A percentile compares a stretch with the other conserved stretches of the same genome.
Evolutionary conservation across 2,329 filamentous ascomycete species (phyloP).

Genomic region (Venturia carpophila): DNA sequence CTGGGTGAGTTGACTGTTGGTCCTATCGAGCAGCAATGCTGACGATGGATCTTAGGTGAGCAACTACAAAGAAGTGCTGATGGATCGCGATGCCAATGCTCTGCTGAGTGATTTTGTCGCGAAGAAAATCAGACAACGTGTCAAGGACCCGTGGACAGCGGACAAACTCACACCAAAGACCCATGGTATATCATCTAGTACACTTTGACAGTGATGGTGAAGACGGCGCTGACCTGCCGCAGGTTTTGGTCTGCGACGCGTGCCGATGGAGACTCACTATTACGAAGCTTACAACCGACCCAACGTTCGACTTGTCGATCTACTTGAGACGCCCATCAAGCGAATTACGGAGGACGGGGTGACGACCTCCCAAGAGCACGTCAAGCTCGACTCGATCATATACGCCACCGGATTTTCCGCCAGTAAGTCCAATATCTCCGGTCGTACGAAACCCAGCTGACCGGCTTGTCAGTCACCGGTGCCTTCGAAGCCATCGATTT

Average conservation of each 20-base stretch:
- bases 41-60: no score
- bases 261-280: slow-evolving; percentile 45
- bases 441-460: not conserved
- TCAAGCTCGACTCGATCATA: slow-evolving; percentile 37
- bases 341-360: slow-evolving; percentile 7
- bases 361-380: slow-evolving; percentile 34
- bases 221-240: slow-evolving; percentile 43
- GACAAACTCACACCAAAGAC: slow-evolving; percentile 40
- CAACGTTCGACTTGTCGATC: slow-evolving; percentile 52
- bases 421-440: not conserved
- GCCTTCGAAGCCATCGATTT: slow-evolving; percentile 18
- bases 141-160: slow-evolving; percentile 44
- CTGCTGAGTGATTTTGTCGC: slow-evolving; percentile 31
- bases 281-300: slow-evolving; percentile 48
- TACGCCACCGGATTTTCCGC: slow-evolving; percentile 33
- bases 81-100: slow-evolving; percentile 11
- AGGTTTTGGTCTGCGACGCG: slow-evolving; percentile 56
- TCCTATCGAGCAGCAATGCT: no score
- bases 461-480: slow-evolving; percentile 1
- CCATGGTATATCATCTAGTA: not conserved
- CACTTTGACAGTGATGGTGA: not conserved
- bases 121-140: slow-evolving; percentile 38
- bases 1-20: not conserved
- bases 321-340: slow-evolving; percentile 39
- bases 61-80: slow-evolving; percentile 13